phyloP scores from a whole-genome alignment of 192 early-diverging fungal species.

The Kappamyces sp. region DNA sequence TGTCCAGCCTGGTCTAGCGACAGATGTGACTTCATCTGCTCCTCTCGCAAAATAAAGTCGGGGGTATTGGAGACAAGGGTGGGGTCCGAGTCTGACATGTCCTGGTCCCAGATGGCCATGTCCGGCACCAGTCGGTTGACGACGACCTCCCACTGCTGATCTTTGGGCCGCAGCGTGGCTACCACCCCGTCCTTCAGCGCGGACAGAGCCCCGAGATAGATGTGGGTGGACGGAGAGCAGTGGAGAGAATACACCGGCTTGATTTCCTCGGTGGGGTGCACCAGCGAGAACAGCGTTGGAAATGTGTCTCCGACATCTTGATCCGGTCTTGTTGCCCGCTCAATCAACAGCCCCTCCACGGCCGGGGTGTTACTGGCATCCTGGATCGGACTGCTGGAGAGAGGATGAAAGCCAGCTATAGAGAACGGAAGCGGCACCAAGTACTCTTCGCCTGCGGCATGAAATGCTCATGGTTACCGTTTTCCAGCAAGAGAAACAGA shows the following conservation, averaged over 20 bases:
- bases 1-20: not conserved
- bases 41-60: not conserved
- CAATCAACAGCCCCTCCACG: too few species aligned
- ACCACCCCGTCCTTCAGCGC: not conserved
- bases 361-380: too few species aligned
- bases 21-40: not conserved
- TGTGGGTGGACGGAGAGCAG: too few species aligned
- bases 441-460: too few species aligned
- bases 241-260: not conserved
- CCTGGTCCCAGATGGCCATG: not conserved
- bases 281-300: not conserved
- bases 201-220: not conserved
- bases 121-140: not conserved
- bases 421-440: too few species aligned
- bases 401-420: too few species aligned
- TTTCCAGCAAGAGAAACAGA: too few species aligned
- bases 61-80: not conserved
- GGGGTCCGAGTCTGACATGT: not conserved
- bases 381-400: too few species aligned
- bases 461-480: too few species aligned
- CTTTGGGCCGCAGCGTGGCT: not conserved
- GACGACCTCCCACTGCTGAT: not conserved
- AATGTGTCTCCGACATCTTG: too few species aligned
- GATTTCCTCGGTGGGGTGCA: not conserved
- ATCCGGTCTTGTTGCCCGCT: too few species aligned